Percentiles rank a stretch among this genome's conserved stretches.
These are phyloP conservation scores for Ceratobasidium sp. DNA, from an alignment of 1,284 basidiomycete species.

Conservation along the genomic window DNA sequence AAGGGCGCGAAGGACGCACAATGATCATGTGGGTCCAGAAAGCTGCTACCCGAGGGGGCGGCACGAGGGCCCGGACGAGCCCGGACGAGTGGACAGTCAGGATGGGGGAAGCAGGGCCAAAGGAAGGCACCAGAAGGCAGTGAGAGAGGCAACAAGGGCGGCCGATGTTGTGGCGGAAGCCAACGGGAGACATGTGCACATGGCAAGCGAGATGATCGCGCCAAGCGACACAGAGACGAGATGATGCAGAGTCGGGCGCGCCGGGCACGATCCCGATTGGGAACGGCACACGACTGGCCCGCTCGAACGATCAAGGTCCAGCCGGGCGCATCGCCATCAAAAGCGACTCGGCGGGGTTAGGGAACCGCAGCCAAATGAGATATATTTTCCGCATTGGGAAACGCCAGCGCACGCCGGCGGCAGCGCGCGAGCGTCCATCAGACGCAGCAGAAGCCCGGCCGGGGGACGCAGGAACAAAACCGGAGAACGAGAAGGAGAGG, in stretches of 20 bases:
- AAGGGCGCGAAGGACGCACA: slow-evolving; percentile 33
- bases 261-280: slow-evolving; percentile 26
- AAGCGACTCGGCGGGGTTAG: slow-evolving; percentile 39
- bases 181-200: slow-evolving; percentile 29
- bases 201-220: slow-evolving; percentile 39
- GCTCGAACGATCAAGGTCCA: slow-evolving; percentile 3
- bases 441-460: slow-evolving; percentile 1
- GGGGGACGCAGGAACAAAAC: background rate
- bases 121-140: slow-evolving; percentile 34
- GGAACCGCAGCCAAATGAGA: background rate
- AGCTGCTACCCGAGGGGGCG: slow-evolving; percentile 13
- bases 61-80: slow-evolving; percentile 8
- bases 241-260: slow-evolving; percentile 29
- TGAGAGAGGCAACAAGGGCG: slow-evolving; percentile 26
- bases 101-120: slow-evolving; percentile 23
- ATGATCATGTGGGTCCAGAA: slow-evolving; percentile 34
- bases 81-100: slow-evolving; percentile 19
- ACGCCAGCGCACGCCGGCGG: slow-evolving; percentile 4
- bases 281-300: background rate
- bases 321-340: slow-evolving; percentile 32
- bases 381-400: background rate
- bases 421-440: background rate
- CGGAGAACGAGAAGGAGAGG: background rate
- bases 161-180: slow-evolving; percentile 29
- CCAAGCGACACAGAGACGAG: slow-evolving; percentile 36